phyloP scores from a whole-genome alignment of 768 basidiomycete genomes.

The Mycena rosella region DNA sequence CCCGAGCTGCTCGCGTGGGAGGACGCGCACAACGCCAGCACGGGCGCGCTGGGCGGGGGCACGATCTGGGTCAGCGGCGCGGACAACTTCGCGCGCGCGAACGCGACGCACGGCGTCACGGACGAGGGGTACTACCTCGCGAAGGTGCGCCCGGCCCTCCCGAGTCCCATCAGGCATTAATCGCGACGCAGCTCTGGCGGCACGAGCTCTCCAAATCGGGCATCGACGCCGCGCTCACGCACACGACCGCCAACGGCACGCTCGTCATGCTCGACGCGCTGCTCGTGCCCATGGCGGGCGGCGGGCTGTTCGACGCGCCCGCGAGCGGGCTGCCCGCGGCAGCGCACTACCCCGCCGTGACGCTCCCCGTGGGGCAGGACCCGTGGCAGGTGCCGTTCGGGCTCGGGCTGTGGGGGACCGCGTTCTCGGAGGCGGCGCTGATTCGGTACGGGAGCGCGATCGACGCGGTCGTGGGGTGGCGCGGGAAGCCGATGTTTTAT shows the following conservation, averaged over 20 bases:
- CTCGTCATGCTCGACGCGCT: constrained; percentile 12
- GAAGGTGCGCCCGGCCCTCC: neutral
- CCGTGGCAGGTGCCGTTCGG: constrained; percentile 23
- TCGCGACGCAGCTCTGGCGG: constrained; percentile 13
- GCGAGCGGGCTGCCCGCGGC: constrained; percentile 18
- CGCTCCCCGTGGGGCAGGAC: constrained; percentile 19
- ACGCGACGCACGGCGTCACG: constrained; percentile 15
- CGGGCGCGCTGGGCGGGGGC: constrained; percentile 16
- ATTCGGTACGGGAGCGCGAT: constrained; percentile 22
- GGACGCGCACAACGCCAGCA: constrained; percentile 20
- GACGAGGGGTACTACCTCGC: constrained; percentile 19
- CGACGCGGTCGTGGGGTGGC: constrained; percentile 20
- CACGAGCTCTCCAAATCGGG: constrained; percentile 23
- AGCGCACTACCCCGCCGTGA: constrained; percentile 22
- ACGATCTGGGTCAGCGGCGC: constrained; percentile 20
- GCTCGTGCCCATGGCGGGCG: constrained; percentile 24
- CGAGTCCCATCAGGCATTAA: no score
- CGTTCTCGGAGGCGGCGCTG: constrained; percentile 18
- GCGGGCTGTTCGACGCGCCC: constrained; percentile 11
- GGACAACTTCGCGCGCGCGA: constrained; percentile 18
- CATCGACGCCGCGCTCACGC: constrained; percentile 17
- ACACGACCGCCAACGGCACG: constrained; percentile 11
- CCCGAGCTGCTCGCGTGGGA: constrained; percentile 12
- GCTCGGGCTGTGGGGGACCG: constrained; percentile 18
- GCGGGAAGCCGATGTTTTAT: constrained; percentile 5